Evolutionary conservation across 129 eudicot species (phyloP), one percentile per base, ranked within the genome.

Genomic region (Cynara cardunculus): DNA sequence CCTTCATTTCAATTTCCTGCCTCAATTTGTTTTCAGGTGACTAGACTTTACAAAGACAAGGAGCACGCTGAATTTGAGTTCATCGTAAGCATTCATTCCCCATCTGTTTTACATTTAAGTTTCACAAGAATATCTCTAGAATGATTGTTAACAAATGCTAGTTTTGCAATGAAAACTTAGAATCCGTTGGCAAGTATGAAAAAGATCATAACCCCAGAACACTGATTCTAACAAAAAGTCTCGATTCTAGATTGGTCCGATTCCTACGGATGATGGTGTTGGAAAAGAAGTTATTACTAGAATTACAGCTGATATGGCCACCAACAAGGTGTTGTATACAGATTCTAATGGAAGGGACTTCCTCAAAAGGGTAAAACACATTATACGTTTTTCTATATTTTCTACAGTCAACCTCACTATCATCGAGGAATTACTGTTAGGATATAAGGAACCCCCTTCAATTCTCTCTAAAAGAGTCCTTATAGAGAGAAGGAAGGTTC

Each of bases 31-130:
- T 73, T 72, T 65, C 91, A 92, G 97, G 93, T 90, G 83, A 88
- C 88, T 39, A 89, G 98, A 81, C 79, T 92, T 74, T 92, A 84
- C 88, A 90, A 82, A 85, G 97, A 92, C 78, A 90, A 89, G 84
- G 98, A 94, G 73, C 96, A 94, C 71, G 98, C 97, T 72, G 98
- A 94, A 87, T 72, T 94, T 77, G 98, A 94, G 87, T 94, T 80
- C 84, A 94, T 89, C 25, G 98, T 94, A 81, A 83, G 97, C 69
- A 46, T 80, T 68, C 26, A 41, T 41, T 56, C 22, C 34, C 67
- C 71, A 59, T 76, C 78, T 41, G 18, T 64, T 59, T 28, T 34
- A 27, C 32, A 34, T 28, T 69, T 56, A n/a, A 26, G 27, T 19
- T 49, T 24, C 73, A 35, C 10, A 64, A 25, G 41, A 41, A 19